Evolutionary conservation across 148 eudicot species (phyloP), one percentile per base, ranked within the genome.

Genomic region (Fagopyrum esculentum): DNA sequence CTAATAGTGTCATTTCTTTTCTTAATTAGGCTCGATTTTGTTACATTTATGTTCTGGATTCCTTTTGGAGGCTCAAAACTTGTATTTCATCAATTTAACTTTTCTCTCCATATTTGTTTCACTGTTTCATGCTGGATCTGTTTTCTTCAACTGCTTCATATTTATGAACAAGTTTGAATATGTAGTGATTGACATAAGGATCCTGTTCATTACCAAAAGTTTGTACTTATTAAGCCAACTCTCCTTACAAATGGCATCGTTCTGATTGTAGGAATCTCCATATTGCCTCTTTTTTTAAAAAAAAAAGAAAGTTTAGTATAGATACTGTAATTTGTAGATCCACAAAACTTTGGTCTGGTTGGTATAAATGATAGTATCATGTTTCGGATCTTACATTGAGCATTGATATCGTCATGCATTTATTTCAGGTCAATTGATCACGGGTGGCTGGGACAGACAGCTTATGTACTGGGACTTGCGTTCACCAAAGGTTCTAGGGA

Each of bases 391-490:
- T 29, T 9, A 63, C 9, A 3, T 12, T 7, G 9, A 66, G 71
- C 8, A 5, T 40, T 12, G 15, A 11, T 11, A 66, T 66, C 12
- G 15, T 10, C 45, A 66, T 66, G 9, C 45, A 9, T 15, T 8
- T 44, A 15, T 69, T 79, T 74, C 59, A 94, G 98, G 88, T 73
- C 88, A 86, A 78, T 76, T 89, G 48, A 74, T 90, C 68, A 78
- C 90, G 48, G 83, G 84, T 80, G 97, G 97, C 74, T 95, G 96
- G 99, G 99, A 95, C 80, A 80, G 79, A 72, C 90, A 80, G 78
- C 77, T 95, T 46, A 63, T 78, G 59, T 82, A 73, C 55, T 95
- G 99, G 97, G 99, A 95, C 81, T 72, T 87, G 45, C 92, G 96
- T 29, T 82, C 86, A 48, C 30, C 61, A 44, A 79, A 78, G 77